Percentiles rank a stretch among this genome's conserved stretches.
Conservation (phyloP, 805 yeast species). For the Teunomyces atbi region DNA sequence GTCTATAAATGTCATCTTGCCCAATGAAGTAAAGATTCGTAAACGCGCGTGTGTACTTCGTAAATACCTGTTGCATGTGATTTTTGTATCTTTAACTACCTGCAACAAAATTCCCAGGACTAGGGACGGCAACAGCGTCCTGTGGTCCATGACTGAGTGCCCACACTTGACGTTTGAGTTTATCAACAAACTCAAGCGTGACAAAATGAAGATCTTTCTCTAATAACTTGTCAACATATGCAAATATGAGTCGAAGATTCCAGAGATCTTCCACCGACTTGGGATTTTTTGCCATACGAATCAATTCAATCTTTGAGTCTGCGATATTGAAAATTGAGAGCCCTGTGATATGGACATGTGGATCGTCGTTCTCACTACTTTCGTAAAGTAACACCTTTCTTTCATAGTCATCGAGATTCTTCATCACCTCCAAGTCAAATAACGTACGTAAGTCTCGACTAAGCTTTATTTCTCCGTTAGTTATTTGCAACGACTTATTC, state of each 20-base stretch:
- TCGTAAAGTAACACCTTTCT: conserved; percentile 30
- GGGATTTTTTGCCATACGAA: conserved; percentile 42
- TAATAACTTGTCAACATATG: conserved; percentile 50
- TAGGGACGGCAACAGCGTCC: background rate
- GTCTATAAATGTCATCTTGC: background rate
- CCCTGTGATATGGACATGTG: conserved; percentile 24
- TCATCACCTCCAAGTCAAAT: conserved; percentile 22
- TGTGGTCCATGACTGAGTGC: conserved; percentile 2
- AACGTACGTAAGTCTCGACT: conserved; percentile 25
- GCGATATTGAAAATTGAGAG: conserved; percentile 45
- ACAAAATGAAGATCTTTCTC: conserved; percentile 43
- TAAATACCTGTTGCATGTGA: background rate
- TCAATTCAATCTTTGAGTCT: conserved; percentile 56
- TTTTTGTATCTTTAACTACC: background rate
- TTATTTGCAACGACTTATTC: conserved; percentile 26
- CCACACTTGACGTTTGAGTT: conserved; percentile 47
- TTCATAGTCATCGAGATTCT: conserved; percentile 25
- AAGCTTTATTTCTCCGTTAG: conserved; percentile 24
- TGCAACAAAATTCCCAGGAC: background rate
- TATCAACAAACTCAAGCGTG: conserved; percentile 51
- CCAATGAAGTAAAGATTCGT: background rate
- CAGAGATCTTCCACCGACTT: conserved; percentile 53
- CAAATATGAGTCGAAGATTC: conserved; percentile 61
- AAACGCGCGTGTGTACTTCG: background rate
- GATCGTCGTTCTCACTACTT: conserved; percentile 17